Conservation (phyloP, 2,329 filamentous ascomycete genomes). For the Paecilomyces sp. region DNA sequence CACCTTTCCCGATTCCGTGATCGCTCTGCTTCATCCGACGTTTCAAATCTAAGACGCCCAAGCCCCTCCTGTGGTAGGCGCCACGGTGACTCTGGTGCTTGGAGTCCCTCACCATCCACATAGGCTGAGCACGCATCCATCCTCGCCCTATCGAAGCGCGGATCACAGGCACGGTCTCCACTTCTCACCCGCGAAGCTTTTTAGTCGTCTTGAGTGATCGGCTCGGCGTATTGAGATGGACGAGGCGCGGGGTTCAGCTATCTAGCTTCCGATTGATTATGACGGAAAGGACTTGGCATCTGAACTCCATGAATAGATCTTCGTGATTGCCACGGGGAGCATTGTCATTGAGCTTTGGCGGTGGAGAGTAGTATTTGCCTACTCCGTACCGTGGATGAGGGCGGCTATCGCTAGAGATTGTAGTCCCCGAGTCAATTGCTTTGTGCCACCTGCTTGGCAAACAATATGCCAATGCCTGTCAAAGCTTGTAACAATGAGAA, state of each 20-base stretch:
- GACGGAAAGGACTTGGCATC: neutral
- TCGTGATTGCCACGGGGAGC: neutral
- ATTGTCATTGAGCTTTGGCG: neutral
- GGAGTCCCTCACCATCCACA: neutral
- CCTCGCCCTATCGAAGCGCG: neutral
- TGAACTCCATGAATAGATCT: neutral
- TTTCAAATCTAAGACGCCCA: no score
- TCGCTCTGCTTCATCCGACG: neutral
- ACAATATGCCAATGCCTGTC: neutral
- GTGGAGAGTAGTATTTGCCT: neutral
- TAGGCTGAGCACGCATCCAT: neutral
- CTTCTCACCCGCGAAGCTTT: neutral
- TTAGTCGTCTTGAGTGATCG: neutral
- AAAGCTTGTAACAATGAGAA: neutral
- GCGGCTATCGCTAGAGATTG: neutral
- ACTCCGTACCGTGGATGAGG: neutral
- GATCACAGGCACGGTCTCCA: neutral
- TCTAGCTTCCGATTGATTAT: neutral
- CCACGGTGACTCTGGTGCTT: neutral
- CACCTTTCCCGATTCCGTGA: neutral
- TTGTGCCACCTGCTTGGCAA: neutral
- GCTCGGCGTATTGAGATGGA: neutral
- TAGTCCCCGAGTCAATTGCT: neutral
- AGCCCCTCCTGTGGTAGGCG: neutral
- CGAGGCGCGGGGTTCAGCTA: neutral